Percentiles rank a stretch among this genome's conserved stretches.
phyloP scores from a whole-genome alignment of 2,329 filamentous ascomycete species.

The Hypoxylon sp. region DNA sequence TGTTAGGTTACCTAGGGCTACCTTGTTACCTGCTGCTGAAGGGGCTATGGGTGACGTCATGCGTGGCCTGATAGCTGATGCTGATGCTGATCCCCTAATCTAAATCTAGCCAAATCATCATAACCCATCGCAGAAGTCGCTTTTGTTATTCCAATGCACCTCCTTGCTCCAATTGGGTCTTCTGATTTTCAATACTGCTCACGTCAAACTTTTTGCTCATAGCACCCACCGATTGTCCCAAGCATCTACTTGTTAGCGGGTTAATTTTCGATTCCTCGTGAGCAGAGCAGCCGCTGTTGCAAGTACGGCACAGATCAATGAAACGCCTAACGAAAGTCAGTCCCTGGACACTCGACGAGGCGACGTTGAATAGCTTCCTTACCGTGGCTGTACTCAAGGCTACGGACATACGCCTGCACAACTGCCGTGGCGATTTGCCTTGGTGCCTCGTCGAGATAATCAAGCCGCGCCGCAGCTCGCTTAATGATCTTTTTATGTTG shows the following conservation, averaged over 20 bases:
- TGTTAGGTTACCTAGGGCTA: neutral
- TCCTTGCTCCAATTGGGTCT: neutral
- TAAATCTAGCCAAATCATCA: neutral
- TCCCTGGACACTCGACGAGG: slow-evolving; percentile 68
- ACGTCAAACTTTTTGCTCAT: neutral
- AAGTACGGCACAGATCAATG: slow-evolving; percentile 69
- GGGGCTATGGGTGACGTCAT: neutral
- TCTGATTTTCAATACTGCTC: neutral
- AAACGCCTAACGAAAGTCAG: slow-evolving; percentile 65
- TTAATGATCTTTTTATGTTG: slow-evolving; percentile 57
- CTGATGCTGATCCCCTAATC: neutral
- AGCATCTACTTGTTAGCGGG: slow-evolving; percentile 1
- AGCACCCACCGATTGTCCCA: neutral
- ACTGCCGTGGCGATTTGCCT: slow-evolving; percentile 33
- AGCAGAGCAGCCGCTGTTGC: slow-evolving; percentile 51
- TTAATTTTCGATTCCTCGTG: slow-evolving; percentile 28
- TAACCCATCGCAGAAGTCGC: too few species aligned
- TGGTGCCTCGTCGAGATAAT: slow-evolving; percentile 56
- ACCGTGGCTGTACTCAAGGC: slow-evolving; percentile 48
- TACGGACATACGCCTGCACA: slow-evolving; percentile 43
- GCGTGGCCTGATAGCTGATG: neutral
- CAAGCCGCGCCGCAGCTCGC: slow-evolving; percentile 58
- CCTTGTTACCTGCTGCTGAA: too few species aligned
- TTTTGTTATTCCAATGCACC: neutral
- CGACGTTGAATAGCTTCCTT: slow-evolving; percentile 65